Percentiles rank a stretch among this genome's conserved stretches.
phyloP scores from a whole-genome alignment of 2,329 filamentous ascomycete species.

The Cercospora sp. region DNA sequence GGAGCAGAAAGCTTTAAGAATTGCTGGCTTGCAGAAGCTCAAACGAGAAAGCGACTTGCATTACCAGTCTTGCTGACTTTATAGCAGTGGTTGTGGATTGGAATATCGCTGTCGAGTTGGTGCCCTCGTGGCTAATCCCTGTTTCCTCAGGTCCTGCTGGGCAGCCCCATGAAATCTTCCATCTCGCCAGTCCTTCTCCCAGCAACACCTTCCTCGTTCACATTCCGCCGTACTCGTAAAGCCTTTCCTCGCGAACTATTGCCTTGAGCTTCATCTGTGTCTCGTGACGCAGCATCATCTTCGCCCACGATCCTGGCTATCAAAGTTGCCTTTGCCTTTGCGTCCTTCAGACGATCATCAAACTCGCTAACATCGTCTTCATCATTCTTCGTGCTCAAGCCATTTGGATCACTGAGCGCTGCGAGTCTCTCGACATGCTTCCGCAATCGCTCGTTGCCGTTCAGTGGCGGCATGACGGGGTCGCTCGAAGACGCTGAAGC shows the following conservation, averaged over 20 bases:
- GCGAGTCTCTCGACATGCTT: conserved; percentile 77
- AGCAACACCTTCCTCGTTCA: conserved; percentile 22
- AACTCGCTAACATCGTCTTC: conserved; percentile 90
- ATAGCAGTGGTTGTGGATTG: no score
- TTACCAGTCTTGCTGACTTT: no score
- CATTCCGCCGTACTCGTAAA: conserved; percentile 29
- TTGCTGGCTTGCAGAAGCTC: no score
- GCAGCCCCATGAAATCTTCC: conserved; percentile 42
- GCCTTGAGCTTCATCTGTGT: neutral
- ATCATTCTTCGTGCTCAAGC: conserved; percentile 75
- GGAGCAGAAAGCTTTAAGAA: no score
- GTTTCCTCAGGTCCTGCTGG: conserved; percentile 13
- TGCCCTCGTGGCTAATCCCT: no score
- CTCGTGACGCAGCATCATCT: conserved; percentile 21
- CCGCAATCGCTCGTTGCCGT: conserved; percentile 63
- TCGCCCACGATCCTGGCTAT: conserved; percentile 70
- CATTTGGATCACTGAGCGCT: conserved; percentile 75
- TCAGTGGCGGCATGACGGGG: conserved; percentile 20
- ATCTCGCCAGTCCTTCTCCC: conserved; percentile 38
- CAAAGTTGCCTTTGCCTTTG: conserved; percentile 79
- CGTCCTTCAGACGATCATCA: conserved; percentile 83
- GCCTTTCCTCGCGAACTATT: conserved; percentile 16
- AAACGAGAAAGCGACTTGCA: no score
- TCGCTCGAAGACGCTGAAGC: no score
- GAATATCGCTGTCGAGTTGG: no score